Evolutionary conservation across 192 early-diverging fungal genomes (phyloP), one percentile per base, ranked within the genome.

Genomic region (Entomortierella beljakovae): DNA sequence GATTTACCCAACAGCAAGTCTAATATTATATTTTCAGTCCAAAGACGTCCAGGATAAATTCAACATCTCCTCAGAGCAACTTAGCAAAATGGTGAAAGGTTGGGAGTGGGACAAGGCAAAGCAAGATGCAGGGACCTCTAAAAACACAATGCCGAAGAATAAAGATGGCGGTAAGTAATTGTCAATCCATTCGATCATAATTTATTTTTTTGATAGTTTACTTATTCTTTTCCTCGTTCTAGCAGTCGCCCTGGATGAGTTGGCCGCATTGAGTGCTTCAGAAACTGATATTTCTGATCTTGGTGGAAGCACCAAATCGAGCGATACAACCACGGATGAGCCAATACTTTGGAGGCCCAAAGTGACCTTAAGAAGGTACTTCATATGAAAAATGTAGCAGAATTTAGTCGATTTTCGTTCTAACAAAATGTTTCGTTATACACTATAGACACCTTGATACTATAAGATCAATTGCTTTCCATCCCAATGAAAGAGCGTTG

Each of bases 11-110:
- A 25, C 16, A 28, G 48, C 28, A 1, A 29, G 25, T 33, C 29
- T 25, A 16, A 9, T 28, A 8, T 53, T 53, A 6, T 29, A 13
- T 64, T 54, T 34, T n/a, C 23, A 87, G 88, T 76, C 81, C 49
- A 87, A 83, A 58, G 75, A 84, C 54, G 82, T 87, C 3, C 84
- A 87, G 50, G 77, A 84, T 63, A 87, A 87, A 62, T 89, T 80
- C 53, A 86, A 85, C 25, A 80, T 89, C 10, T 81, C 86, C 3
- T 82, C 85, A 20, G 88, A 81, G 13, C 82, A 83, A 20, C 40
- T 87, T 10, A 71, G 61, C 34, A 89, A 86, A 40, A 61, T 89
- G 50, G 56, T 87, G 32, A 86, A 85, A 51, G 80, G 83, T 64
- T 82, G 81, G 50, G 79, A 73, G 28, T 77, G 79, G 40, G 79